A percentile compares a stretch with the other conserved stretches of the same genome.
Evolutionary conservation across 176 grass and related monocot genomes (phyloP).

Genomic region (Carex kokanica): DNA sequence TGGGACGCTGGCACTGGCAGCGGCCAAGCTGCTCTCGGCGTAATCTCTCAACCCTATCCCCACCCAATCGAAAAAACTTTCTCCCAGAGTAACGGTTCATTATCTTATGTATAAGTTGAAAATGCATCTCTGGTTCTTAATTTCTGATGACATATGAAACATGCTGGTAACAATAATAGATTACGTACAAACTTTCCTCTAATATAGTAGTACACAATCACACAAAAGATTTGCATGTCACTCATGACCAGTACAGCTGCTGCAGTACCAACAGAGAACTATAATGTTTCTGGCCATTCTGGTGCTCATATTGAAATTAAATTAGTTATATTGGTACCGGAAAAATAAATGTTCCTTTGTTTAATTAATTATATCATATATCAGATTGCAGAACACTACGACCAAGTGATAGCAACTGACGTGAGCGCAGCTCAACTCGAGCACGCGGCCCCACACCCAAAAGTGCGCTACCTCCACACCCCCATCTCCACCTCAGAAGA

Average conservation of each 20-base stretch:
- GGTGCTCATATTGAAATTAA: neutral
- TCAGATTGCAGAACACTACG: constrained; percentile 45
- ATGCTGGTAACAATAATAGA: neutral
- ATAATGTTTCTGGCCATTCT: neutral
- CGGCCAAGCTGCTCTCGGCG: constrained; percentile 44
- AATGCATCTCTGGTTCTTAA: neutral
- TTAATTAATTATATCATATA: neutral
- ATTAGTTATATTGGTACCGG: neutral
- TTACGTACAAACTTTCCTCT: neutral
- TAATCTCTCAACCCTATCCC: neutral
- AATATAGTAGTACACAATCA: neutral
- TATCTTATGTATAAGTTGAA: neutral
- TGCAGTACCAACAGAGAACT: neutral
- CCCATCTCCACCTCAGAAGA: constrained; percentile 48
- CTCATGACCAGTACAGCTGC: neutral
- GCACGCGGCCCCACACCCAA: constrained; percentile 34
- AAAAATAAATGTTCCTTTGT: neutral
- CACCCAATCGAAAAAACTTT: neutral
- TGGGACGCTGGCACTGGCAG: constrained; percentile 61
- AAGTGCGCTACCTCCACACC: constrained; percentile 56
- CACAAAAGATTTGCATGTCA: neutral
- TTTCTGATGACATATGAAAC: neutral
- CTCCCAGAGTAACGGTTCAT: neutral
- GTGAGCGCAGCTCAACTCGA: constrained; percentile 52
- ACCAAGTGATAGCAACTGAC: constrained; percentile 59